Conservation (phyloP, 164 flowering plant genomes). For the Umbilicus rupestris region DNA sequence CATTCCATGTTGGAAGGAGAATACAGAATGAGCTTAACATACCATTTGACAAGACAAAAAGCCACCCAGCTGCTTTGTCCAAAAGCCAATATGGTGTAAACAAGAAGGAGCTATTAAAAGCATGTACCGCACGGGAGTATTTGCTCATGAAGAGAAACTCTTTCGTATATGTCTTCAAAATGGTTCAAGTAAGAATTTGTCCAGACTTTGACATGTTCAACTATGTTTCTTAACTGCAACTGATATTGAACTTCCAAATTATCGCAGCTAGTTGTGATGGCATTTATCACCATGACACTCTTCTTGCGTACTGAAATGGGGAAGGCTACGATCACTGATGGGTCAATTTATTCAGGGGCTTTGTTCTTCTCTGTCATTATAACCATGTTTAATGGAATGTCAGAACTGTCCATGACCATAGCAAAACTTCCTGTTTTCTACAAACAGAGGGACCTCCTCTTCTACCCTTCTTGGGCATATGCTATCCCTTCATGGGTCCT, state of each 20-base stretch:
- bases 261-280: constrained; percentile 27
- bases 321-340: constrained; percentile 17
- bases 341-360: constrained; percentile 30
- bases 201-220: neutral
- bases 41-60: constrained; percentile 39
- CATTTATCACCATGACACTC: constrained; percentile 26
- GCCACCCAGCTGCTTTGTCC: constrained; percentile 50
- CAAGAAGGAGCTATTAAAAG: constrained; percentile 36
- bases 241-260: neutral
- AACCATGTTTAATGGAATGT: constrained; percentile 35
- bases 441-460: constrained; percentile 44
- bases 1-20: constrained; percentile 38
- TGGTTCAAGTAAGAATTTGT: constrained; percentile 24
- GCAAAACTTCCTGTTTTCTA: constrained; percentile 44
- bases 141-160: constrained; percentile 54
- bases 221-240: neutral
- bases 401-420: constrained; percentile 36
- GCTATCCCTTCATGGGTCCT: constrained; percentile 45
- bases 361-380: constrained; percentile 29
- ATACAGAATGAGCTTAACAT: constrained; percentile 35
- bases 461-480: constrained; percentile 51
- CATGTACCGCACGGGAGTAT: constrained; percentile 32
- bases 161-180: constrained; percentile 43
- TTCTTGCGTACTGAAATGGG: constrained; percentile 39
- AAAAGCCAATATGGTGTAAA: constrained; percentile 32